A percentile compares a stretch with the other conserved stretches of the same genome.
phyloP scores from a whole-genome alignment of 352 stramenopile species.

The Globisporangium radiosum region DNA sequence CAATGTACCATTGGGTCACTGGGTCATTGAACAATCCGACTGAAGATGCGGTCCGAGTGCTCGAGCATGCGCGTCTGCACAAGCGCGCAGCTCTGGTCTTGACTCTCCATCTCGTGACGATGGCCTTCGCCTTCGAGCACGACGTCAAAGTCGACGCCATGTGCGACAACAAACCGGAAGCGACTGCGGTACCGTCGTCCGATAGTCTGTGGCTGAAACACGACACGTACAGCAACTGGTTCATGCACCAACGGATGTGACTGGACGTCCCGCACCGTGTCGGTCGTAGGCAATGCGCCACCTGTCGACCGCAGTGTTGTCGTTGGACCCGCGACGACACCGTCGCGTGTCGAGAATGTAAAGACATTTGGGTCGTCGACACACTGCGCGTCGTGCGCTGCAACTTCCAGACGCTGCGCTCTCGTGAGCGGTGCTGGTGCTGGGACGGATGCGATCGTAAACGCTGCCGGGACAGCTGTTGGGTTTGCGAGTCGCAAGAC shows the following conservation, averaged over 20 bases:
- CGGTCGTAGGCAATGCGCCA: conserved; percentile 26
- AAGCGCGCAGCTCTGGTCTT: conserved; percentile 45
- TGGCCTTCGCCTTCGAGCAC: conserved; percentile 64
- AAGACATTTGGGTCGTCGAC: conserved; percentile 60
- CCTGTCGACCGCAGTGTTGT: conserved; percentile 45
- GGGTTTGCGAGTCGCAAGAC: conserved; percentile 56
- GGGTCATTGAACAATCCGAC: conserved; percentile 12
- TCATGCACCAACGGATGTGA: conserved; percentile 30
- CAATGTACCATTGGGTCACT: too few relatives aligned
- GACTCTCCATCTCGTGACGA: conserved; percentile 38
- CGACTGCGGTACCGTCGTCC: conserved; percentile 45
- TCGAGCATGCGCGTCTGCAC: conserved; percentile 30
- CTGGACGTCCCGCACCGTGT: conserved; percentile 32
- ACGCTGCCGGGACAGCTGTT: conserved; percentile 45
- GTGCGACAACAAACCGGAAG: conserved; percentile 59
- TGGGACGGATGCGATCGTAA: conserved; percentile 50
- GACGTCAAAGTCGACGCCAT: conserved; percentile 62
- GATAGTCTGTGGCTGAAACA: conserved; percentile 35
- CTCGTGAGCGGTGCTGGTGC: conserved; percentile 41
- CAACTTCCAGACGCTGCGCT: conserved; percentile 51
- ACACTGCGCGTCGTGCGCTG: conserved; percentile 39
- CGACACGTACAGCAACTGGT: conserved; percentile 36
- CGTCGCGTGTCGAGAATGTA: conserved; percentile 33
- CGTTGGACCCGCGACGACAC: conserved; percentile 47
- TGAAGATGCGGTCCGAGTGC: conserved; percentile 54